Evolutionary conservation across 1,139 yeast species (phyloP).

Genomic region (Diutina pseudorugosa): DNA sequence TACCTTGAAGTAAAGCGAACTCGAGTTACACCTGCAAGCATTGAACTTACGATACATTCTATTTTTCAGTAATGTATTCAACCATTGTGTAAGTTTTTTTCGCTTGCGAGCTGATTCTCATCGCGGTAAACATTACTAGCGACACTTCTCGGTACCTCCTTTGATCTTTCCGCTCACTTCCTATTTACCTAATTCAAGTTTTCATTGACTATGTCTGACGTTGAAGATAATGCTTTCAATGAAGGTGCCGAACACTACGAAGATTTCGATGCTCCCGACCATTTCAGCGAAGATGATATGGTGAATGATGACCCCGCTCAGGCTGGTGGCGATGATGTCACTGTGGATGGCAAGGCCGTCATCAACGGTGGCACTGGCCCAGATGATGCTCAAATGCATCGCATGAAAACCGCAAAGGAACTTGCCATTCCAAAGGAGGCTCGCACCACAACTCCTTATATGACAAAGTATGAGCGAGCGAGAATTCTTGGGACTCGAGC

Average conservation of each 20-base stretch:
- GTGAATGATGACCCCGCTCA: constrained; percentile 30
- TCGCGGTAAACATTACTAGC: background rate
- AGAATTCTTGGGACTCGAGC: constrained; percentile 95
- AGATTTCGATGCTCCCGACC: constrained; percentile 67
- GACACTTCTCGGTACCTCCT: background rate
- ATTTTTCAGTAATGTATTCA: too few species aligned
- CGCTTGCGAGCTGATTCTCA: background rate
- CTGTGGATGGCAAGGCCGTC: constrained; percentile 61
- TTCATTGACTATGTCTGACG: constrained; percentile 27
- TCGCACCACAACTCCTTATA: constrained; percentile 92
- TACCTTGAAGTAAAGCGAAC: too few species aligned
- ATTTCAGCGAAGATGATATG: constrained; percentile 57
- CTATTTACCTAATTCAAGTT: background rate
- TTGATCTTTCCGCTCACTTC: background rate
- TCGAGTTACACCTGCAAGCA: too few species aligned
- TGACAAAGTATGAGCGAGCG: constrained; percentile 97
- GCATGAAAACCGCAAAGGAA: constrained; percentile 57
- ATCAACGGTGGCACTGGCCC: constrained; percentile 58
- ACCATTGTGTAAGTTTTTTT: background rate
- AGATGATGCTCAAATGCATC: constrained; percentile 37
- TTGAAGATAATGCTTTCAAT: constrained; percentile 45
- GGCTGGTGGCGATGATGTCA: constrained; percentile 26
- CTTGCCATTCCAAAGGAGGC: constrained; percentile 82
- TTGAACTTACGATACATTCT: too few species aligned
- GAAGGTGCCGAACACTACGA: constrained; percentile 74